These are phyloP conservation scores for Conticribra weissflogii DNA, from an alignment of 108 stramenopile species.

Conservation along the genomic window DNA sequence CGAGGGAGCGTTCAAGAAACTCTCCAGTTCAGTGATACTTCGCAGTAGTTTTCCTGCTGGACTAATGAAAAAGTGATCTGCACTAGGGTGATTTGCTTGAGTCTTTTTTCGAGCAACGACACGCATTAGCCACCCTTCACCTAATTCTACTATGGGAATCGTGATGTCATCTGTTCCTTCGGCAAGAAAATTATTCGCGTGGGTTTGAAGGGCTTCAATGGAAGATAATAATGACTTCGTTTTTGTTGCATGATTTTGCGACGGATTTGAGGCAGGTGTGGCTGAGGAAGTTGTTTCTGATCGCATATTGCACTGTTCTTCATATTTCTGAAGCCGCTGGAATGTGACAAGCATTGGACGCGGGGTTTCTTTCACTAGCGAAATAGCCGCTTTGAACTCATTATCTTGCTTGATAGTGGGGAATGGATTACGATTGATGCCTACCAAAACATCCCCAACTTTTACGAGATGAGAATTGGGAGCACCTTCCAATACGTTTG, in stretches of 20 bases:
- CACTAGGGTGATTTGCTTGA: background rate
- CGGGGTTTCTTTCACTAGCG: background rate
- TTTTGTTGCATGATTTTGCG: background rate
- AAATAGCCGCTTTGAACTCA: background rate
- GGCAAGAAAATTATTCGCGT: background rate
- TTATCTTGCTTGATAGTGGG: background rate
- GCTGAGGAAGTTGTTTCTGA: background rate
- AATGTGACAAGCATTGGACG: background rate
- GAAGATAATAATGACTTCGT: background rate
- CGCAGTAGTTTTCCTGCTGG: background rate
- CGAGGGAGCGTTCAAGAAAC: background rate
- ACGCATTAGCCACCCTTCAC: background rate
- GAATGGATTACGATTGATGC: slow-evolving; percentile 44
- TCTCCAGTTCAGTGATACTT: background rate
- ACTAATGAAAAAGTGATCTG: background rate
- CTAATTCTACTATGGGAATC: background rate
- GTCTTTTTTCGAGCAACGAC: background rate
- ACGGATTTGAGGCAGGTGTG: background rate
- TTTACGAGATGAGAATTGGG: slow-evolving; percentile 17
- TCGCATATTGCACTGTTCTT: background rate
- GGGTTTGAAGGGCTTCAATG: background rate
- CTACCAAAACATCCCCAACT: slow-evolving; percentile 32
- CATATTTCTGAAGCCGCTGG: background rate
- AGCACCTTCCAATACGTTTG: slow-evolving; percentile 9
- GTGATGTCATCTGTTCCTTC: background rate